Base-by-base conservation (phyloP, 306 rosid genomes). In the Abrus pulchellus region DNA sequence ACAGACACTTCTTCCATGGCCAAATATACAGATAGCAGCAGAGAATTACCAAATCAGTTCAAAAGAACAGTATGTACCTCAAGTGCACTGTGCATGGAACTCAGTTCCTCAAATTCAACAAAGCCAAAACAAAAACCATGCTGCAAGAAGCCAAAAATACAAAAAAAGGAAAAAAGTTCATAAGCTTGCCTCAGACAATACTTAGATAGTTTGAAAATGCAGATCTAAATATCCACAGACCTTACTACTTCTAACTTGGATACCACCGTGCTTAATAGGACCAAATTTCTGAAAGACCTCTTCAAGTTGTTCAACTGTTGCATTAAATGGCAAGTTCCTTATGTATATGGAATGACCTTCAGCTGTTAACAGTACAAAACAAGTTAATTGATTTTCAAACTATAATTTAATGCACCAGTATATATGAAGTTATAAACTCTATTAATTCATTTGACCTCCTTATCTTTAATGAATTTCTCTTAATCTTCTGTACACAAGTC, bases 121-220 rank as follows among this genome's bases (percentile, higher is more conserved):
- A 96, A 96, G 80, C 99, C 98, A 66, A 96, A 96, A 87, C 98
- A 93, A 86, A 90, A 93, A 38, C 99, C 98, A 69, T 92, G 97
- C 93, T 87, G 98, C 86, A 85, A 71, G 86, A 74, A 75, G 66
- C 80, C 78, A 89, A 78, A 82, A 68, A 74, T 56, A 76, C 10
- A 79, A 72, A 47, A 20, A 20, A 20, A 20, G 20, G 0, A 20
- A 20, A 20, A 49, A 14, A 82, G 83, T 61, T 60, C 41, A 52
- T 80, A 68, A 86, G 79, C 70, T 72, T 36, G 74, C 78, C 77
- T 82, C 81, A 75, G 68, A 82, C 28, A 68, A 84, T 55, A 14
- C 70, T 70, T 38, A 67, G 34, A 28, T 67, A 53, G 30, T 60
- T 78, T 76, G 44, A 53, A 79, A 79, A 72, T 40, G 62, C 69